These are phyloP conservation scores for Pelargonium nanum DNA, from an alignment of 345 rosid species.

Conservation along the genomic window DNA sequence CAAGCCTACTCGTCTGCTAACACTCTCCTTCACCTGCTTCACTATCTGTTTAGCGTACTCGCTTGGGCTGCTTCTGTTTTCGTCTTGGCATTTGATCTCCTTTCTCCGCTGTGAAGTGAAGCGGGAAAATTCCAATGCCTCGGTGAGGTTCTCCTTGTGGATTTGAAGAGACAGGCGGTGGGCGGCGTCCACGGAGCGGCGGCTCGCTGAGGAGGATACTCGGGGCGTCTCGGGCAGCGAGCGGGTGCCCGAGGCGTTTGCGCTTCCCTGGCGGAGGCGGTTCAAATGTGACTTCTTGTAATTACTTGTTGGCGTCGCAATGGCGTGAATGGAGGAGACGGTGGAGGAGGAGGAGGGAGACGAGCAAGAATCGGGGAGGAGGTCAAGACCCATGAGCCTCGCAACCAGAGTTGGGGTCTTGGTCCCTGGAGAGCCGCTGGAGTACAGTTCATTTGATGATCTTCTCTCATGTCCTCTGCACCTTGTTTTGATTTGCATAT, in stretches of 20 bases:
- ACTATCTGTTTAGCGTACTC: constrained; percentile 63
- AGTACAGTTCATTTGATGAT: constrained; percentile 24
- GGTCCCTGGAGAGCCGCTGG: constrained; percentile 57
- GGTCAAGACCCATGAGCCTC: constrained; percentile 91
- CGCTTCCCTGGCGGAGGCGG: constrained; percentile 6
- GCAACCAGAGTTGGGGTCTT: constrained; percentile 83
- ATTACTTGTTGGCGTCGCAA: constrained; percentile 14
- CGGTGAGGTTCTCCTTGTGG: constrained; percentile 48
- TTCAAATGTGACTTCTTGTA: constrained; percentile 12
- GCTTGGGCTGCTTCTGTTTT: constrained; percentile 43
- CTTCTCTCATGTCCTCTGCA: constrained; percentile 20
- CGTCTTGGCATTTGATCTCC: constrained; percentile 44
- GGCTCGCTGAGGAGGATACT: constrained; percentile 60
- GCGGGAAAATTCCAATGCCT: constrained; percentile 31
- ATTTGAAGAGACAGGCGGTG: constrained; percentile 72
- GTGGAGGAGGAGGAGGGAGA: constrained; percentile 42
- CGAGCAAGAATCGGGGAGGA: constrained; percentile 47
- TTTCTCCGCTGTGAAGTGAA: constrained; percentile 29
- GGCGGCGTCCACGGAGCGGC: constrained; percentile 52
- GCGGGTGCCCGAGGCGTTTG: constrained; percentile 28
- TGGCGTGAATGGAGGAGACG: constrained; percentile 13
- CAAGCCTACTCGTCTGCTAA: constrained; percentile 49
- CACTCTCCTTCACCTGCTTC: constrained; percentile 67
- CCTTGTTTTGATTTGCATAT: constrained; percentile 62
- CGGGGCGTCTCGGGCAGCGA: constrained; percentile 84